phyloP scores from a whole-genome alignment of 2,329 filamentous ascomycete genomes.

The Sclerotinia nivalis region DNA sequence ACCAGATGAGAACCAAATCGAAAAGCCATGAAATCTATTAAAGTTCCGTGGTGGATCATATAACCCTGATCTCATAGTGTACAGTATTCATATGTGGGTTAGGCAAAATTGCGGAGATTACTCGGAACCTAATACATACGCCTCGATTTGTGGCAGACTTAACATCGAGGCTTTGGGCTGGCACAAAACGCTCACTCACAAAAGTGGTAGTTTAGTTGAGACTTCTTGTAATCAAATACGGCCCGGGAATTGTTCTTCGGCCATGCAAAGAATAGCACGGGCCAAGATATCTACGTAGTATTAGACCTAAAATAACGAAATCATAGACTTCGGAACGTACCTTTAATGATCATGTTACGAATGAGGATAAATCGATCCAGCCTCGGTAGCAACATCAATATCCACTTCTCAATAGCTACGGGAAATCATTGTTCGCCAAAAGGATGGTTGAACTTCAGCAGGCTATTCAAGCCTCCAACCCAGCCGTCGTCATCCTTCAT shows the following conservation, averaged over 20 bases:
- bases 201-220: not conserved
- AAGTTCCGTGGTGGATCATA: constrained; percentile 1
- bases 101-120: not conserved
- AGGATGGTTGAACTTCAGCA: constrained; percentile 96
- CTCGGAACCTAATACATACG: not conserved
- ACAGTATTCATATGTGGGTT: not conserved
- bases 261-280: not conserved
- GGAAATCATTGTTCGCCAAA: constrained; percentile 68
- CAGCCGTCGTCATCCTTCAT: constrained; percentile 81
- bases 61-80: not conserved
- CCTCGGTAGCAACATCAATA: not conserved
- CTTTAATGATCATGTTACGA: constrained; percentile 3
- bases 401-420: not conserved
- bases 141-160: not conserved
- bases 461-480: constrained; percentile 90
- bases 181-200: not conserved
- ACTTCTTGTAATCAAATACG: not conserved
- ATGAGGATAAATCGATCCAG: not conserved
- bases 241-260: not conserved
- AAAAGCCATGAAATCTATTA: constrained; percentile 13
- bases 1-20: constrained; percentile 5
- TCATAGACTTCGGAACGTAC: not conserved
- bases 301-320: not conserved
- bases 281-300: not conserved
- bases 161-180: not conserved